A percentile compares a stretch with the other conserved stretches of the same genome.
Evolutionary conservation across 108 stramenopile genomes (phyloP).

Genomic region (Pseudonitzschia pungens): DNA sequence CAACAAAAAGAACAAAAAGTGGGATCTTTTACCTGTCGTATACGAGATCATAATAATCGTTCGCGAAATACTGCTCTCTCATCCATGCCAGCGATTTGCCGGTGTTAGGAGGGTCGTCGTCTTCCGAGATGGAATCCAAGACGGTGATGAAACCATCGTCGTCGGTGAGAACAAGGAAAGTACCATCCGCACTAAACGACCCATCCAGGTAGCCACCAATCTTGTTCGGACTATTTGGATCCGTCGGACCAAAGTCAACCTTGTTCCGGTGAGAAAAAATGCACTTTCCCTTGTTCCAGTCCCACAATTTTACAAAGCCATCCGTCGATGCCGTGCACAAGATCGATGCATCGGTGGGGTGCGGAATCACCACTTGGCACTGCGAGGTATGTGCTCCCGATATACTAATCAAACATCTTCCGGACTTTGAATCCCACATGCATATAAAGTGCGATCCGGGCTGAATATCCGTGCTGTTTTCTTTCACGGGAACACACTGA

Average conservation of each 20-base stretch:
- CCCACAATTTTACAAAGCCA: constrained; percentile 73
- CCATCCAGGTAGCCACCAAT: constrained; percentile 74
- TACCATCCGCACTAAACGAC: constrained; percentile 71
- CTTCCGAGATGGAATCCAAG: constrained; percentile 48
- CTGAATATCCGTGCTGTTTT: constrained; percentile 53
- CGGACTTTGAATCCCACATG: constrained; percentile 77
- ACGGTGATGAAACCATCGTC: constrained; percentile 70
- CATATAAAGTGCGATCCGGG: constrained; percentile 75
- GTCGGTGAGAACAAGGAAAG: constrained; percentile 65
- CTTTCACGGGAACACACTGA: constrained; percentile 65
- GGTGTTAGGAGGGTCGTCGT: constrained; percentile 11
- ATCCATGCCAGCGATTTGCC: constrained; percentile 49
- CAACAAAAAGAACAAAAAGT: neutral
- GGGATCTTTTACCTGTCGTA: constrained; percentile 44
- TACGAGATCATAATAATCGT: constrained; percentile 84
- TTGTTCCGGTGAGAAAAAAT: constrained; percentile 62
- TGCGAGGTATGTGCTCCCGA: constrained; percentile 59
- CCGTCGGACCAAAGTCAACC: constrained; percentile 49
- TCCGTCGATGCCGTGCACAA: constrained; percentile 73
- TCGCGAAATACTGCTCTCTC: constrained; percentile 86
- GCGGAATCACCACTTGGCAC: constrained; percentile 72
- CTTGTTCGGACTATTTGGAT: constrained; percentile 44
- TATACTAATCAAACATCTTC: constrained; percentile 77
- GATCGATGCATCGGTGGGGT: constrained; percentile 66
- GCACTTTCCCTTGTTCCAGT: constrained; percentile 64